phyloP scores from a whole-genome alignment of 257 asterid genomes.

The Orobanche coerulescens region DNA sequence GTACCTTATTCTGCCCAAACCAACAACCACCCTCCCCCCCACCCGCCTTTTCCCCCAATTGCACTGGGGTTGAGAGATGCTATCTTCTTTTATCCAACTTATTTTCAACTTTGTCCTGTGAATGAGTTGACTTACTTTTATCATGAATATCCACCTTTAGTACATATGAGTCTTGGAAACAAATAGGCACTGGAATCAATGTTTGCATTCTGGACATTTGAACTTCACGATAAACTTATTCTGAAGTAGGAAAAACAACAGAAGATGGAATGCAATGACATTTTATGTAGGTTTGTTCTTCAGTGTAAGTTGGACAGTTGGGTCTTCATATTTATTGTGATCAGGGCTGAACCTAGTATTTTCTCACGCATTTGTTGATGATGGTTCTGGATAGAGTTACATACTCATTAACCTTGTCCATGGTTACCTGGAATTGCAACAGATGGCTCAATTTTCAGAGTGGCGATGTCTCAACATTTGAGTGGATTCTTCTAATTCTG shows the following conservation, averaged over 20 bases:
- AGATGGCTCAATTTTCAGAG: neutral
- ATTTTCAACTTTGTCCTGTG: neutral
- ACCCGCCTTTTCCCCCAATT: neutral
- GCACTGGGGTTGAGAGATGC: slow-evolving; percentile 1
- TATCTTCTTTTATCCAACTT: slow-evolving; percentile 3
- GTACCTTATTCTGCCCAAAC: neutral
- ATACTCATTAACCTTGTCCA: neutral
- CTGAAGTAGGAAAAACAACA: slow-evolving; percentile 12
- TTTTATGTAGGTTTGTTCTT: neutral
- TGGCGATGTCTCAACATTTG: neutral
- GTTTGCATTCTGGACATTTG: slow-evolving; percentile 13
- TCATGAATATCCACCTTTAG: neutral
- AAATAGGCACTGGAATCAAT: neutral
- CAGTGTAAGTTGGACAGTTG: neutral
- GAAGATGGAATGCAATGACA: neutral
- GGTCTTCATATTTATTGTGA: neutral
- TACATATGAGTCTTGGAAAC: neutral
- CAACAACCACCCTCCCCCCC: no score
- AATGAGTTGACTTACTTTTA: slow-evolving; percentile 1
- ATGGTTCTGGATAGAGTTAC: neutral
- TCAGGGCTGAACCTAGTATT: neutral
- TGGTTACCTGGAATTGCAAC: slow-evolving; percentile 12
- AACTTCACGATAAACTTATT: neutral
- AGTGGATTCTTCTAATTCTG: neutral
- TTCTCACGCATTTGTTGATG: neutral